Base-by-base conservation (phyloP, 2,329 filamentous ascomycete species). In the Monosporascus sp. region DNA sequence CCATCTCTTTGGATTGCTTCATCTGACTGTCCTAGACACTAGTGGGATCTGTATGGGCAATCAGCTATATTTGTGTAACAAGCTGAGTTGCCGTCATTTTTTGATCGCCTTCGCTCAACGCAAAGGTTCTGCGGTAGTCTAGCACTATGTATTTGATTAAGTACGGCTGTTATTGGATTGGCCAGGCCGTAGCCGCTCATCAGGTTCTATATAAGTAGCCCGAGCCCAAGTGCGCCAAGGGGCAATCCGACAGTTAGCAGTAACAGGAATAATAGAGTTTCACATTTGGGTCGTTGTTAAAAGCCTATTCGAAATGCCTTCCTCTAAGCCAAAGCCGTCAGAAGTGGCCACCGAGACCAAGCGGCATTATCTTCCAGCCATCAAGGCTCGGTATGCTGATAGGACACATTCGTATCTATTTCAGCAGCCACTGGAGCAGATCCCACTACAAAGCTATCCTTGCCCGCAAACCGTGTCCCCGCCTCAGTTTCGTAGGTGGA, bases 311-410 rank as follows among this genome's bases (percentile, higher is more conserved):
- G 67, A 55, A 45, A 85, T 85, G 82, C 78, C 81, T 54, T 62
- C 77, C 48, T 74, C 78, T 51, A 84, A 79, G 69, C 78, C 78
- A 46, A 86, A 84, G 69, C 80, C 83, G 14, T 82, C 85, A 41
- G 86, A 90, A 58, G 82, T 90, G 51, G 87, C 87, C 51, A 80
- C 83, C 25, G 86, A 89, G 66, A 86, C 85, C n/a, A 89, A 89
- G 69, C 80, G 77, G 61, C 78, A 79, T 54, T 88, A 85, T 65
- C 85, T 89, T 58, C 86, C 86, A 17, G 73, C 80, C 57, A 82
- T 89, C 61, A 79, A 76, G 62, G 73, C 76, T 37, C 74, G 80
- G 64, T 83, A 79, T 69, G 74, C 71, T 54, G 72, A 74, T 52
- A 69, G 70, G 62, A 77, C 77, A 5, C 78, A 75, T 59, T 89